Evolutionary conservation across 768 basidiomycete species (phyloP).

Genomic region (Antrodiella citrinella): DNA sequence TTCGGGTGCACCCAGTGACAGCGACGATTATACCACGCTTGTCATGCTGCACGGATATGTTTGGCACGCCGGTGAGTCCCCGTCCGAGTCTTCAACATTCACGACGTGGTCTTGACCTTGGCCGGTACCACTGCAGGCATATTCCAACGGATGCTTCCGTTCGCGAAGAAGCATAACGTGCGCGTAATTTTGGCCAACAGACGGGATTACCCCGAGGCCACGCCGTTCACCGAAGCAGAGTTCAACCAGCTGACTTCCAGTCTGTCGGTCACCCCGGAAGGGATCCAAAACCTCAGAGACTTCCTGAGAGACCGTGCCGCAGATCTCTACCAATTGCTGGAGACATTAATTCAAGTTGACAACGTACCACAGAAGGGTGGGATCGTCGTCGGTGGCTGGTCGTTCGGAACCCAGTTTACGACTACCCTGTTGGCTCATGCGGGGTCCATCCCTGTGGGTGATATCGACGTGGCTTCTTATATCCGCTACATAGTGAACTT

Average conservation of each 20-base stretch:
- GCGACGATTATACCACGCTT: constrained; percentile 7
- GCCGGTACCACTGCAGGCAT: constrained; percentile 1
- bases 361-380: constrained; percentile 2
- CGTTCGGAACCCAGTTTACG: background rate
- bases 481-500: background rate
- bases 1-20: background rate
- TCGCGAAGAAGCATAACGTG: constrained; percentile 12
- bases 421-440: background rate
- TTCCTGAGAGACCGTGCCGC: background rate
- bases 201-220: constrained; percentile 17
- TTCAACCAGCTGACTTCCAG: too few species aligned
- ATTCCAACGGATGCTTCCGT: constrained; percentile 10
- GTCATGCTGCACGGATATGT: constrained; percentile 8
- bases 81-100: constrained; percentile 11
- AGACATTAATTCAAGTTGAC: background rate
- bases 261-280: background rate
- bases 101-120: constrained; percentile 6
- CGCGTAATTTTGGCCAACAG: constrained; percentile 19
- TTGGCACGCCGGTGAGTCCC: constrained; percentile 4
- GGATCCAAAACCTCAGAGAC: background rate
- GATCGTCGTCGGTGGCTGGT: constrained; percentile 4
- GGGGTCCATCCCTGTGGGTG: background rate
- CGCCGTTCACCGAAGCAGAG: too few species aligned
- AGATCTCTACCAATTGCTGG: background rate
- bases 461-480: background rate